These are phyloP conservation scores for Cucumis melo DNA, from an alignment of 306 rosid species.

Conservation along the genomic window DNA sequence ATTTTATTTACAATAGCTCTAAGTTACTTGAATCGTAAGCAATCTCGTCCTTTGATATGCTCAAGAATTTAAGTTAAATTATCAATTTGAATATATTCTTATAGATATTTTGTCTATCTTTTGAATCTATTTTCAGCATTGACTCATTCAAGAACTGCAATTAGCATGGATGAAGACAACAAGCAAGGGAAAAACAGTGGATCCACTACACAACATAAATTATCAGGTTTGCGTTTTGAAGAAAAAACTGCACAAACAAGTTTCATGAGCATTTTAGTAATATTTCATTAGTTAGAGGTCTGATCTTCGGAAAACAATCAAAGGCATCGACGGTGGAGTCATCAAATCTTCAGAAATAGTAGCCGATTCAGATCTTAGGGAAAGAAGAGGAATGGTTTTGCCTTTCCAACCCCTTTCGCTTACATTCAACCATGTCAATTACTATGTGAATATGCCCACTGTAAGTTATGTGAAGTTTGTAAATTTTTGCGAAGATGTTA, in stretches of 20 bases:
- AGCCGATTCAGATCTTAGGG: not conserved
- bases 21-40: conserved; percentile 49
- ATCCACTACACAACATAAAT: not conserved
- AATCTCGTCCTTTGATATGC: not conserved
- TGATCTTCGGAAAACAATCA: not conserved
- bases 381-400: conserved; percentile 43
- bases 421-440: conserved; percentile 52
- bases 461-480: conserved; percentile 24
- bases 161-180: conserved; percentile 19
- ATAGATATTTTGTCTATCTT: not conserved
- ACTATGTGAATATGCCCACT: conserved; percentile 62
- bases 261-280: not conserved
- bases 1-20: conserved; percentile 35
- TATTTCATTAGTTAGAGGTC: not conserved
- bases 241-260: not conserved
- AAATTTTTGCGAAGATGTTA: not conserved
- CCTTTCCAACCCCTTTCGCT: conserved; percentile 62
- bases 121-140: conserved; percentile 31
- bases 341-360: not conserved
- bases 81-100: not conserved
- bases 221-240: not conserved
- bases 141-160: conserved; percentile 29
- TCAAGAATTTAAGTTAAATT: not conserved
- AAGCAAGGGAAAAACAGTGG: conserved; percentile 2
- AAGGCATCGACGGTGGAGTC: not conserved